These are phyloP conservation scores for Vitis rotundifolia DNA, from an alignment of 164 flowering plant genomes.

Conservation along the genomic window DNA sequence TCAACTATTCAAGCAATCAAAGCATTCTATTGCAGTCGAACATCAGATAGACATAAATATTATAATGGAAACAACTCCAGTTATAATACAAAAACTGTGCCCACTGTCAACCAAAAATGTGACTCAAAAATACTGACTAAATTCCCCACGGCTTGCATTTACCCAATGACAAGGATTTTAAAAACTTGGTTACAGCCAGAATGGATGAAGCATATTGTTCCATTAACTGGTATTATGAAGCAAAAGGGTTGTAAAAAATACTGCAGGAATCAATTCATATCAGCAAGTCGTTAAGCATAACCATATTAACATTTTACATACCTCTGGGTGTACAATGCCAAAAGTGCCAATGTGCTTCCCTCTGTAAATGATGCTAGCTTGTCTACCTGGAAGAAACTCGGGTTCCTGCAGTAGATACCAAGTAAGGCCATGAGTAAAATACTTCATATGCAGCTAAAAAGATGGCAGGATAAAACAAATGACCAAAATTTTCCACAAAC, in stretches of 20 bases:
- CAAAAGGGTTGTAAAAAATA: not conserved
- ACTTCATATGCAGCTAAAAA: not conserved
- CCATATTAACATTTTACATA: conserved; percentile 16
- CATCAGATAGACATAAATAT: no score
- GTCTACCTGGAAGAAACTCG: conserved; percentile 82
- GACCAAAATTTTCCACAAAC: not conserved
- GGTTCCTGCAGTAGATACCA: conserved; percentile 59
- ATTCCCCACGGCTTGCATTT: no score
- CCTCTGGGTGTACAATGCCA: conserved; percentile 97
- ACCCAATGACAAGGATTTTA: not conserved
- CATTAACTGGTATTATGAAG: not conserved
- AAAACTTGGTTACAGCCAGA: not conserved
- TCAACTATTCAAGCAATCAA: no score
- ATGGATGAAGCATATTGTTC: not conserved
- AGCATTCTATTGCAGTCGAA: no score
- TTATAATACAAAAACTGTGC: no score
- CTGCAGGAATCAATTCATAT: not conserved
- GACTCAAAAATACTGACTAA: no score
- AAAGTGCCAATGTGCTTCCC: conserved; percentile 76
- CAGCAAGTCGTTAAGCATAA: not conserved
- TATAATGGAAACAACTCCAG: no score
- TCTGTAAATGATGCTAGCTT: conserved; percentile 70
- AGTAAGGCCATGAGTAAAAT: not conserved
- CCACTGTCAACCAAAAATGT: no score
- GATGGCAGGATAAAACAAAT: not conserved